These are phyloP conservation scores for Pterula multifida DNA, from an alignment of 1,284 basidiomycete genomes.

Conservation along the genomic window DNA sequence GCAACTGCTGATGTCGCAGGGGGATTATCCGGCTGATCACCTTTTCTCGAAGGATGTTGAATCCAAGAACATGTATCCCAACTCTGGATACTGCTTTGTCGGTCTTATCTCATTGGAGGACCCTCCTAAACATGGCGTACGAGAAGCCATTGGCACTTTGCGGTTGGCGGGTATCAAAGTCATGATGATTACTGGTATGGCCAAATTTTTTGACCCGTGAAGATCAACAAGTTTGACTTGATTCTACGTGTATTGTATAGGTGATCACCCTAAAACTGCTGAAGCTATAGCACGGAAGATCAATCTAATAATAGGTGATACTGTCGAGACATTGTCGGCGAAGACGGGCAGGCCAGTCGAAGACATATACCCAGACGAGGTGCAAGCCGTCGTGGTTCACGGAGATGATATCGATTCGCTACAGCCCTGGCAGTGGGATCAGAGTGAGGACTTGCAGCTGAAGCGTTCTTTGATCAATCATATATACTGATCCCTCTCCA, in stretches of 20 bases:
- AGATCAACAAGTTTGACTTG: conserved; percentile 6
- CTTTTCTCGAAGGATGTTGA: conserved; percentile 35
- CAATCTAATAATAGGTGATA: conserved; percentile 22
- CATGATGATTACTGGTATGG: conserved; percentile 56
- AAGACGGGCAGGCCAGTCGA: conserved; percentile 46
- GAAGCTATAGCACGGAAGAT: conserved; percentile 62
- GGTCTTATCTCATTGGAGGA: conserved; percentile 57
- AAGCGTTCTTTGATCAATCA: conserved; percentile 14
- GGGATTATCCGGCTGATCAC: conserved; percentile 32
- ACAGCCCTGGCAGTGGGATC: conserved; percentile 17
- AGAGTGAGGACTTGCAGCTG: conserved; percentile 21
- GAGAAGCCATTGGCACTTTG: conserved; percentile 57
- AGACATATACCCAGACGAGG: conserved; percentile 26
- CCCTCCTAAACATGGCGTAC: conserved; percentile 58
- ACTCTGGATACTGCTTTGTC: conserved; percentile 44
- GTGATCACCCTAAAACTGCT: conserved; percentile 55
- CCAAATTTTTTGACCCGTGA: background rate
- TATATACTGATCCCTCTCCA: conserved; percentile 23
- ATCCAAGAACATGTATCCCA: conserved; percentile 37
- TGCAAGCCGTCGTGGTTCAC: conserved; percentile 19
- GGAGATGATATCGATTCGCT: conserved; percentile 10
- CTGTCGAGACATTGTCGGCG: conserved; percentile 16
- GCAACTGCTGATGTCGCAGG: conserved; percentile 37
- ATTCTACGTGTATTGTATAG: conserved; percentile 10
- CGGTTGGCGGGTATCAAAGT: conserved; percentile 60